These are phyloP conservation scores for Cercospora beticola DNA, from an alignment of 2,329 filamentous ascomycete species.

Conservation along the genomic window DNA sequence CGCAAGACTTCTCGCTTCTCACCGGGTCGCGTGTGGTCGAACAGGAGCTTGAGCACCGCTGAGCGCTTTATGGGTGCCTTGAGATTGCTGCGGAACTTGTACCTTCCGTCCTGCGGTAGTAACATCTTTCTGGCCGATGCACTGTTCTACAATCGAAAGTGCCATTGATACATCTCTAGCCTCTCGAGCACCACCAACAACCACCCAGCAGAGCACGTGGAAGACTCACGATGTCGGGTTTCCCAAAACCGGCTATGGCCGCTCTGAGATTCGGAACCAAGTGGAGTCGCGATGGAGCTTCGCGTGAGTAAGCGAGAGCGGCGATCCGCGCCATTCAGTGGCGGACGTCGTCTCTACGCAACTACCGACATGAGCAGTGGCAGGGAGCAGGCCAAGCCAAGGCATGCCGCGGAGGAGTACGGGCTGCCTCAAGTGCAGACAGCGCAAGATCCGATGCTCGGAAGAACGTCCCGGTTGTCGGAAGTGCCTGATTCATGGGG, in stretches of 20 bases:
- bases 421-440: slow-evolving; percentile 34
- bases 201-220: background rate
- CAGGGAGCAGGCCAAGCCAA: background rate
- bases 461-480: slow-evolving; percentile 31
- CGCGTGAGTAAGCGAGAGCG: background rate
- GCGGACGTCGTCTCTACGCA: background rate
- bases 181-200: background rate
- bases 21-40: too few relatives aligned
- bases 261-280: background rate
- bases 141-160: too few relatives aligned
- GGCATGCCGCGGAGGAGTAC: slow-evolving; percentile 24
- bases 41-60: too few relatives aligned
- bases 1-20: too few relatives aligned
- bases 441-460: slow-evolving; percentile 35
- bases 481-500: slow-evolving; percentile 31
- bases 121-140: too few relatives aligned
- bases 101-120: too few relatives aligned
- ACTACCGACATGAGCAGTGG: background rate
- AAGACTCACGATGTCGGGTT: background rate
- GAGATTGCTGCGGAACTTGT: too few relatives aligned
- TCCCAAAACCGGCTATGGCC: background rate
- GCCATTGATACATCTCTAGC: too few relatives aligned
- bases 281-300: background rate
- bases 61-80: too few relatives aligned
- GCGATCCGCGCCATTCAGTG: background rate